Conservation (phyloP, 495 filamentous ascomycete species). For the Geoglossum glabrum region DNA sequence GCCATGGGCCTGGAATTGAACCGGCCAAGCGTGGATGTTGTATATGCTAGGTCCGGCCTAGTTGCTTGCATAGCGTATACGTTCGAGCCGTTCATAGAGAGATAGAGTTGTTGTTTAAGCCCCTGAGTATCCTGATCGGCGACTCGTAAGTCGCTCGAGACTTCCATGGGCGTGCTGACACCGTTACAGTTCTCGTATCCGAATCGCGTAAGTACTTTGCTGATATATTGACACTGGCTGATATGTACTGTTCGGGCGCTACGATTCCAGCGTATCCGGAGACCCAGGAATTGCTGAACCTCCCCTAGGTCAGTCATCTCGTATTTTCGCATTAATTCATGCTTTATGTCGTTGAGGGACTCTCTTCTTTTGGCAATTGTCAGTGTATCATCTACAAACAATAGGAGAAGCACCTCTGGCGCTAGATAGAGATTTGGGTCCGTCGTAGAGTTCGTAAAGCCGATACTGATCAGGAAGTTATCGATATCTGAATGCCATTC, state of each 20-base stretch:
- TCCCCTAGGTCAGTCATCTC: not conserved
- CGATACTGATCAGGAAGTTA: not conserved
- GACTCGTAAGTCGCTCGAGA: not conserved
- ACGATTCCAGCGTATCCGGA: not conserved
- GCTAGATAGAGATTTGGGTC: not conserved
- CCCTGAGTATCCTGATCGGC: not conserved
- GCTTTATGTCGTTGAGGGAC: not conserved
- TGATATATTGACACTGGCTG: not conserved
- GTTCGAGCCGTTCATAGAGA: slow-evolving; percentile 3
- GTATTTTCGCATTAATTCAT: not conserved
- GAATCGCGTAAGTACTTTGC: not conserved
- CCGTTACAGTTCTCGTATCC: not conserved
- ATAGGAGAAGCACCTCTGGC: not conserved
- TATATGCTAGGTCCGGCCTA: not conserved
- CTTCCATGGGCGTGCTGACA: not conserved
- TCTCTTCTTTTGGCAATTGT: not conserved
- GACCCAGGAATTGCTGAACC: not conserved
- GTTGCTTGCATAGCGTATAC: slow-evolving; percentile 8
- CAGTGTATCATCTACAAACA: not conserved
- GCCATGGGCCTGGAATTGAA: not conserved
- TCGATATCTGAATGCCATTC: slow-evolving; percentile 7
- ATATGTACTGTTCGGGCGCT: not conserved
- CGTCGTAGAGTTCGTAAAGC: slow-evolving; percentile 2
- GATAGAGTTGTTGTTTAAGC: not conserved
- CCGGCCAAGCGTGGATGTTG: not conserved